Percentiles rank a stretch among this genome's conserved stretches.
Conservation (phyloP, 2,329 filamentous ascomycete genomes). For the Cercospora zeina region DNA sequence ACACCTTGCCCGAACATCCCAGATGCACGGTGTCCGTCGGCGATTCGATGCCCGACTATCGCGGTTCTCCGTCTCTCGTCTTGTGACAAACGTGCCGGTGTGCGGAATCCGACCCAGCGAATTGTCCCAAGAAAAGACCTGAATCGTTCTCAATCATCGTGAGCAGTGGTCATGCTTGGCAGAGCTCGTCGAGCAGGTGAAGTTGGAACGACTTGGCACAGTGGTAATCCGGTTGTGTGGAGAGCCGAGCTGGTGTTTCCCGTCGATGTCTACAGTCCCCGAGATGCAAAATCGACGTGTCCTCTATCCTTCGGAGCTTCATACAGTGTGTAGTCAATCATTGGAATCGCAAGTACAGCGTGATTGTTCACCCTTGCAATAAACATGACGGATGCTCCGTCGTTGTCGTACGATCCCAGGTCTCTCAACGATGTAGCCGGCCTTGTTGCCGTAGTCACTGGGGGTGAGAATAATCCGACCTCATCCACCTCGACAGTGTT, state of each 20-base stretch:
- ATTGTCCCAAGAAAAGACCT: not conserved
- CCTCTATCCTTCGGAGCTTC: not conserved
- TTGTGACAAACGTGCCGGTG: not conserved
- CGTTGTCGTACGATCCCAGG: constrained; percentile 29
- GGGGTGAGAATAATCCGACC: constrained; percentile 23
- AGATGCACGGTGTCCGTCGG: not conserved
- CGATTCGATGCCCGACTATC: not conserved
- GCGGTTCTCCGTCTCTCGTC: not conserved
- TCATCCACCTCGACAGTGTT: not conserved
- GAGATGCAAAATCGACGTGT: not conserved
- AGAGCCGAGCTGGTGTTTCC: not conserved
- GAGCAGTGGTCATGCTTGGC: not conserved
- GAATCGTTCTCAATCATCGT: too few relatives aligned
- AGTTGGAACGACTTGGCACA: not conserved
- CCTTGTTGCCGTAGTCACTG: constrained; percentile 39
- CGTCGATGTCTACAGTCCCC: not conserved
- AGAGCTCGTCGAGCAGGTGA: not conserved
- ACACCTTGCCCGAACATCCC: not conserved
- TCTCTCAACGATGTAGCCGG: constrained; percentile 35
- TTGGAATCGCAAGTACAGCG: not conserved
- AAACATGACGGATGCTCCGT: constrained; percentile 19
- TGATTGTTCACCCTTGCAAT: not conserved
- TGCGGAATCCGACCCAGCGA: not conserved
- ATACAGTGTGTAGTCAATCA: not conserved
- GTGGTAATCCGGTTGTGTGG: not conserved